Evolutionary conservation across 139 green algal species (phyloP).

Genomic region (Chloropicon primus): DNA sequence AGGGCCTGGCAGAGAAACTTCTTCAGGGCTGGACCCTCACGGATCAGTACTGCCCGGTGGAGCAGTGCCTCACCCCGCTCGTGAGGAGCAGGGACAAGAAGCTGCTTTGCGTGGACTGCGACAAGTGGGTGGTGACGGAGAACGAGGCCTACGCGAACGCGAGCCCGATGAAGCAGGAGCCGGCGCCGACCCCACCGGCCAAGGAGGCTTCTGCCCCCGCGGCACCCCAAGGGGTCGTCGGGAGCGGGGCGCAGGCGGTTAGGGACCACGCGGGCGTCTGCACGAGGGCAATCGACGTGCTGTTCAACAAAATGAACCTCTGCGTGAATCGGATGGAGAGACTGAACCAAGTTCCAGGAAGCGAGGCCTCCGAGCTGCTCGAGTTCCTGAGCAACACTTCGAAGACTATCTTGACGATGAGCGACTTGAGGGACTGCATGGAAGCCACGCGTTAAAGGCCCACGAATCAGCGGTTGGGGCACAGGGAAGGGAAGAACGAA

Average conservation of each 20-base stretch:
- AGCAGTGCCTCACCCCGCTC: conserved; percentile 5
- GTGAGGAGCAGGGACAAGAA: neutral
- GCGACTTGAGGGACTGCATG: neutral
- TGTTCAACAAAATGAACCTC: neutral
- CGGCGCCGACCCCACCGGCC: neutral
- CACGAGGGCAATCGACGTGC: neutral
- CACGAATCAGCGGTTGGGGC: too few species aligned
- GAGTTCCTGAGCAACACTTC: neutral
- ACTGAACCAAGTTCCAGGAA: neutral
- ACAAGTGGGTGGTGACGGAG: conserved; percentile 7
- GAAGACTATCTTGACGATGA: neutral
- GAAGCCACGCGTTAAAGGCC: neutral
- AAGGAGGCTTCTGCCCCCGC: too few species aligned
- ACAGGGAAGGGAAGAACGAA: too few species aligned
- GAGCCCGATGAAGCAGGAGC: neutral
- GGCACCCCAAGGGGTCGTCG: too few species aligned
- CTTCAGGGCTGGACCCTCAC: conserved; percentile 10
- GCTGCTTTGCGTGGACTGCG: conserved; percentile 2
- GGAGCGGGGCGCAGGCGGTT: too few species aligned
- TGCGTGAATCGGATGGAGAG: neutral
- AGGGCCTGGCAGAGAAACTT: conserved; percentile 9
- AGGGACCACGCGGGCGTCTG: neutral
- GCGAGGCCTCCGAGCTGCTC: neutral
- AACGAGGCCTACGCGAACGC: neutral
- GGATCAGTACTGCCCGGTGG: conserved; percentile 9